Evolutionary conservation across 164 flowering plant species (phyloP), one percentile per base, ranked within the genome.

Genomic region (Umbellularia californica): DNA sequence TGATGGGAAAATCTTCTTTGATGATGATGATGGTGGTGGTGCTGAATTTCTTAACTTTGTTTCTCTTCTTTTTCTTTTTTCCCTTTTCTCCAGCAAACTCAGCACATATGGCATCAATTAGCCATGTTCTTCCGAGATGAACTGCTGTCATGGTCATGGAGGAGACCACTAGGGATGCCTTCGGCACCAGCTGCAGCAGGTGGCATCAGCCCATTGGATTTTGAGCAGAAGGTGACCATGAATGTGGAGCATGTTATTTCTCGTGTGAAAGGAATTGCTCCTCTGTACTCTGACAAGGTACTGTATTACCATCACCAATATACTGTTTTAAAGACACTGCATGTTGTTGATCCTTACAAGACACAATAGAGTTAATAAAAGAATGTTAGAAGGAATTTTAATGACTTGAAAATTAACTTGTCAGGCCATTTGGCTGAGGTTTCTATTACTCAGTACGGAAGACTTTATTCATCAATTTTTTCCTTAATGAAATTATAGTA

Each of bases 81-180:
- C 30, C 24, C 19, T 11, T 24, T 25, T 11, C 78, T 84, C 79
- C 97, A 96, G 99, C 98, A 96, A 96, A 90, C 75, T 70, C 93
- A 90, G 81, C 98, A 94, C 82, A 30, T 96, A 25, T 92, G 98
- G 97, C 89, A 96, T 81, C 99, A 96, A 63, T 77, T 96, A 50
- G 98, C 95, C 5, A 94, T 96, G 99, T 96, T 96, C 80, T 96
- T 96, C 90, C 94, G 98, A 19, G 99, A 96, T 82, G 99, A 96
- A 83, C 86, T 96, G 70, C 83, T 94, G 30, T 94, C 98, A 14
- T 96, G 98, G 99, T 92, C 97, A 58, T 94, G 97, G 97, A 89
- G 93, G 75, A 84, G 92, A 73, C 92, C 98, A 13, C 82, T 85
- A 14, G 98, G 90, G 20, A 82, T 90, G 86, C 89, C 91, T 28